Evolutionary conservation across 345 rosid genomes (phyloP).

Genomic region (Noccaea bulbosa): DNA sequence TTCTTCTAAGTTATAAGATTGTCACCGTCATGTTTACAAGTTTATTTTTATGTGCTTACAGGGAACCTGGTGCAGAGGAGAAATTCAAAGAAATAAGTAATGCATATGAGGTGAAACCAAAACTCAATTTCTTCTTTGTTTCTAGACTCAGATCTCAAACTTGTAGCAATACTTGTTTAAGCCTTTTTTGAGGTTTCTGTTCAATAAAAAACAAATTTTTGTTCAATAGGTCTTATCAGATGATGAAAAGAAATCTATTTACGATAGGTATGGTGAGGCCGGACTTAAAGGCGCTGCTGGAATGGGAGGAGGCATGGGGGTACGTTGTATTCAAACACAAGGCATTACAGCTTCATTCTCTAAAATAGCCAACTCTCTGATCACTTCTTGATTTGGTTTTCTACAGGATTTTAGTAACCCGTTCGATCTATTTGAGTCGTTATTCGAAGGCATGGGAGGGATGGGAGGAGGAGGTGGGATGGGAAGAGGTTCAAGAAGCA

Average conservation of each 20-base stretch:
- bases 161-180: neutral
- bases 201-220: neutral
- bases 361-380: conserved; percentile 12
- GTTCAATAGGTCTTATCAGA: conserved; percentile 62
- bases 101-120: conserved; percentile 82
- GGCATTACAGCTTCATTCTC: neutral
- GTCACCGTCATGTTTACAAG: conserved; percentile 19
- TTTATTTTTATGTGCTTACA: conserved; percentile 40
- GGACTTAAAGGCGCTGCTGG: conserved; percentile 90
- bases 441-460: conserved; percentile 91
- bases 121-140: conserved; percentile 1
- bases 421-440: conserved; percentile 86
- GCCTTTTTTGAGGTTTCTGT: conserved; percentile 3
- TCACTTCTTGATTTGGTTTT: conserved; percentile 25
- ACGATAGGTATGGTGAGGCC: conserved; percentile 95
- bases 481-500: conserved; percentile 76
- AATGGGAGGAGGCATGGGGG: conserved; percentile 86
- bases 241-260: conserved; percentile 93
- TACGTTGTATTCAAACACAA: conserved; percentile 21
- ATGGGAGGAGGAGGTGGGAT: conserved; percentile 82
- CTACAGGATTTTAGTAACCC: conserved; percentile 94
- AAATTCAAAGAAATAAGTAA: conserved; percentile 98
- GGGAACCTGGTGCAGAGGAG: conserved; percentile 90
- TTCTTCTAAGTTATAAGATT: no score
- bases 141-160: conserved; percentile 1